Evolutionary conservation across 345 rosid species (phyloP).

Genomic region (Alliaria petiolata): DNA sequence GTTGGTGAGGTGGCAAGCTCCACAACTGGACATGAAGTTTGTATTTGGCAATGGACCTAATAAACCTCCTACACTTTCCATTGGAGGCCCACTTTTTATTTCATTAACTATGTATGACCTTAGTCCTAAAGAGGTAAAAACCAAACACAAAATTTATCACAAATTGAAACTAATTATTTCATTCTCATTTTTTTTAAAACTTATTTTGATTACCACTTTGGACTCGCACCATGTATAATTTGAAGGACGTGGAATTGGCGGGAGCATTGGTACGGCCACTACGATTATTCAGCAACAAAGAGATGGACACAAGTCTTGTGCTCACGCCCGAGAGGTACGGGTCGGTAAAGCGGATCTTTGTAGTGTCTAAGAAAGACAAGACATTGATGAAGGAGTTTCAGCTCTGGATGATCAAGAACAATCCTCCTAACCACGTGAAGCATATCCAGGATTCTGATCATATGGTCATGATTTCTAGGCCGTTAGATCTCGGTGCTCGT

Average conservation of each 20-base stretch:
- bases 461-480: too few relatives aligned
- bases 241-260: conserved; percentile 53
- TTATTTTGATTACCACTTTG: background rate
- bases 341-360: conserved; percentile 40
- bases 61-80: conserved; percentile 46
- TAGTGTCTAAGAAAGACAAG: conserved; percentile 39
- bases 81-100: conserved; percentile 36
- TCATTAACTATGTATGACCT: conserved; percentile 38
- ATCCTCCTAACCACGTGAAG: too few relatives aligned
- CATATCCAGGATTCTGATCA: too few relatives aligned
- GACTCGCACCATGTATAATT: background rate
- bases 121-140: conserved; percentile 50
- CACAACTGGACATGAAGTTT: conserved; percentile 35
- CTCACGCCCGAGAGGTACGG: conserved; percentile 42
- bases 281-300: conserved; percentile 35
- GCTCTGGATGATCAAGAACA: too few relatives aligned
- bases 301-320: conserved; percentile 34
- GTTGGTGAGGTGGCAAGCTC: conserved; percentile 31
- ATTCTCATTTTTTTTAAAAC: background rate
- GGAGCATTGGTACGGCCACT: conserved; percentile 39
- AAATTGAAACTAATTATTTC: background rate
- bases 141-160: background rate
- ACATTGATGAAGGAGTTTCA: too few relatives aligned
- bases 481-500: too few relatives aligned
- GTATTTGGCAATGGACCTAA: conserved; percentile 38